Evolutionary conservation across 495 filamentous ascomycete species (phyloP).

Genomic region (Diplogelasinospora grovesii): DNA sequence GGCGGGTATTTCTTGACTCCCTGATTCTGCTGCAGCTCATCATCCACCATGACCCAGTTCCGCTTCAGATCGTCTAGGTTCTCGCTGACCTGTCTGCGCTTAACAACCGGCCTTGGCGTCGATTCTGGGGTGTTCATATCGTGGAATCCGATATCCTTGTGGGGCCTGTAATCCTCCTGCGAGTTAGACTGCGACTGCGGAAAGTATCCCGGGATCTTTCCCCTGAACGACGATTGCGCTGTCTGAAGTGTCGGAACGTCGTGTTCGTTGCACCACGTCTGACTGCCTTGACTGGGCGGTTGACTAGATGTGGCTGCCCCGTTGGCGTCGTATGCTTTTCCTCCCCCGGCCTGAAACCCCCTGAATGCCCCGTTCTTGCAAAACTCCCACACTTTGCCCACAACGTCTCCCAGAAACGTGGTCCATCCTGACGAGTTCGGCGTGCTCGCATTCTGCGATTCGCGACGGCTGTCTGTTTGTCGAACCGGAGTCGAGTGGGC

Average conservation of each 20-base stretch:
- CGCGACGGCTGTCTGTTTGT: background rate
- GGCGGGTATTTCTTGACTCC: conserved; percentile 8
- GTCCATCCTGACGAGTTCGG: conserved; percentile 34
- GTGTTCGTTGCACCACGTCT: conserved; percentile 25
- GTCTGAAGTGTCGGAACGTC: conserved; percentile 19
- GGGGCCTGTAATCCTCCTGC: conserved; percentile 11
- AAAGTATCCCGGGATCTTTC: conserved; percentile 8
- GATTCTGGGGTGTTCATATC: conserved; percentile 33
- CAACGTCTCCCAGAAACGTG: conserved; percentile 45
- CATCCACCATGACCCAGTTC: conserved; percentile 73
- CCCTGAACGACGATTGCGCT: conserved; percentile 9
- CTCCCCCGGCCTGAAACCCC: conserved; percentile 82
- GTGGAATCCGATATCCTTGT: conserved; percentile 19
- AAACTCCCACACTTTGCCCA: conserved; percentile 77
- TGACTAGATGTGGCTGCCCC: conserved; percentile 19
- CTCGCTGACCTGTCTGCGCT: conserved; percentile 44
- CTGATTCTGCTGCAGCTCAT: conserved; percentile 19
- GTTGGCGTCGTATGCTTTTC: conserved; percentile 53
- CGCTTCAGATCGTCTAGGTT: conserved; percentile 50
- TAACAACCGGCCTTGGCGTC: conserved; percentile 40
- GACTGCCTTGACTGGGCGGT: conserved; percentile 15
- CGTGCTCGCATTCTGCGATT: background rate
- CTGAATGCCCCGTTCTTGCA: conserved; percentile 66
- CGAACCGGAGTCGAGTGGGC: conserved; percentile 17
- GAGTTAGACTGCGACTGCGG: conserved; percentile 6